A percentile compares a stretch with the other conserved stretches of the same genome.
phyloP scores from a whole-genome alignment of 2,329 filamentous ascomycete genomes.

The Ilyonectria sp. region DNA sequence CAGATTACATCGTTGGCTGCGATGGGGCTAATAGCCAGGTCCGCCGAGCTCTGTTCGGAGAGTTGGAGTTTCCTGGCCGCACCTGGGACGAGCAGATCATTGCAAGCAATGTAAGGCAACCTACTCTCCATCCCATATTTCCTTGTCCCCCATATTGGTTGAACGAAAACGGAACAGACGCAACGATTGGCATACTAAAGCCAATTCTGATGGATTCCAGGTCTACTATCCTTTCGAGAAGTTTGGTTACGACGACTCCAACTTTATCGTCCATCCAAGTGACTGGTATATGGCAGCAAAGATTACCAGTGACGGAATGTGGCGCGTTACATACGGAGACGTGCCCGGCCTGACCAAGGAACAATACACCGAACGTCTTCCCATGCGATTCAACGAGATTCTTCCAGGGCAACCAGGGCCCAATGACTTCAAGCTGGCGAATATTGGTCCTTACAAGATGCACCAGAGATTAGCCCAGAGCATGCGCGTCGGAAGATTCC shows the following conservation, averaged over 20 bases:
- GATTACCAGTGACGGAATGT: slow-evolving; percentile 72
- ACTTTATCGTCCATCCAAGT: slow-evolving; percentile 74
- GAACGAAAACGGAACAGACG: slow-evolving; percentile 56
- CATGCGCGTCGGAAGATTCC: slow-evolving; percentile 69
- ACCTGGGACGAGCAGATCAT: background rate
- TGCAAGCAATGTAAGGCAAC: background rate
- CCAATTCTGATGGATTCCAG: too few relatives aligned
- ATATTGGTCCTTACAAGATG: slow-evolving; percentile 72
- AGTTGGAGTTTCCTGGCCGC: background rate
- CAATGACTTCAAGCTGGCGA: slow-evolving; percentile 65
- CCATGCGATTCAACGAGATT: slow-evolving; percentile 64
- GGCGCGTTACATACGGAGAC: slow-evolving; percentile 76
- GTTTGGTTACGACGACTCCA: slow-evolving; percentile 68
- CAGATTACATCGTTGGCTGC: slow-evolving; percentile 7
- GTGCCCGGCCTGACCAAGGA: slow-evolving; percentile 65
- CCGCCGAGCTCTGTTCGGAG: background rate
- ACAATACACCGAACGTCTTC: slow-evolving; percentile 67
- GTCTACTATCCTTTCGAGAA: slow-evolving; percentile 72
- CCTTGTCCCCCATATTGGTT: too few relatives aligned
- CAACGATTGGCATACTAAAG: too few relatives aligned
- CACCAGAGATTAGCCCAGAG: slow-evolving; percentile 72
- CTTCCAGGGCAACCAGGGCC: slow-evolving; percentile 24
- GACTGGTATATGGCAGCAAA: slow-evolving; percentile 74
- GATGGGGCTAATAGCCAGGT: slow-evolving; percentile 5
- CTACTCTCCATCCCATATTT: background rate